These are phyloP conservation scores for Teunomyces cretensis DNA, from an alignment of 805 yeast genomes.

Conservation along the genomic window DNA sequence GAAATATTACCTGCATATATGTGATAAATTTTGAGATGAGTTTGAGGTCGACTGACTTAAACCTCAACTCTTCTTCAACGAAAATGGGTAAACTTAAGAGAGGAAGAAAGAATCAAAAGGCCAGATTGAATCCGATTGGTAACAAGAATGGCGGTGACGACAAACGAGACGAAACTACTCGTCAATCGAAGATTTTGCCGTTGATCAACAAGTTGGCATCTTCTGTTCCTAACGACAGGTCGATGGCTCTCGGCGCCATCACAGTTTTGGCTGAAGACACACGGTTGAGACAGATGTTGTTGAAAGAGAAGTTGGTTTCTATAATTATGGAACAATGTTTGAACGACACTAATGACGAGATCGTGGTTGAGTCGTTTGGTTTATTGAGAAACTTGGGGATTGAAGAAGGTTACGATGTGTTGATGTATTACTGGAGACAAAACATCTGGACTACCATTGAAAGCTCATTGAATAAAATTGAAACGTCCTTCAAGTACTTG, in stretches of 20 bases:
- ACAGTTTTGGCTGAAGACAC: slow-evolving; percentile 70
- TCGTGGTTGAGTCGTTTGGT: slow-evolving; percentile 79
- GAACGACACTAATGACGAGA: slow-evolving; percentile 67
- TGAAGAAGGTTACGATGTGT: slow-evolving; percentile 86
- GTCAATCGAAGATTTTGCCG: slow-evolving; percentile 63
- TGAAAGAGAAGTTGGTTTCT: slow-evolving; percentile 71
- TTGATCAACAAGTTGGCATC: slow-evolving; percentile 64
- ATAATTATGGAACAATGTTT: slow-evolving; percentile 62
- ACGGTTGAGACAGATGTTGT: slow-evolving; percentile 55
- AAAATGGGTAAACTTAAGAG: slow-evolving; percentile 76
- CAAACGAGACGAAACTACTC: slow-evolving; percentile 46
- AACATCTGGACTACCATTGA: slow-evolving; percentile 69
- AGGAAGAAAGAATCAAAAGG: slow-evolving; percentile 41
- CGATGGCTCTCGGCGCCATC: slow-evolving; percentile 75
- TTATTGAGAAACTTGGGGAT: slow-evolving; percentile 74
- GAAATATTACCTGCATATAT: neutral
- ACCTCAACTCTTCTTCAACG: neutral
- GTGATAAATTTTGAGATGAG: slow-evolving; percentile 1
- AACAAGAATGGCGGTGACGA: slow-evolving; percentile 15
- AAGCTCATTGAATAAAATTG: slow-evolving; percentile 50
- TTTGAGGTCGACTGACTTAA: neutral
- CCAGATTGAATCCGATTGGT: slow-evolving; percentile 37
- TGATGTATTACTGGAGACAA: slow-evolving; percentile 72
- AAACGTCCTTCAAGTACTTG: slow-evolving; percentile 47
- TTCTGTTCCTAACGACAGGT: slow-evolving; percentile 65